Percentiles rank a stretch among this genome's conserved stretches.
These are phyloP conservation scores for Backusella tuberculispora DNA, from an alignment of 192 early-diverging fungal species.

Conservation along the genomic window DNA sequence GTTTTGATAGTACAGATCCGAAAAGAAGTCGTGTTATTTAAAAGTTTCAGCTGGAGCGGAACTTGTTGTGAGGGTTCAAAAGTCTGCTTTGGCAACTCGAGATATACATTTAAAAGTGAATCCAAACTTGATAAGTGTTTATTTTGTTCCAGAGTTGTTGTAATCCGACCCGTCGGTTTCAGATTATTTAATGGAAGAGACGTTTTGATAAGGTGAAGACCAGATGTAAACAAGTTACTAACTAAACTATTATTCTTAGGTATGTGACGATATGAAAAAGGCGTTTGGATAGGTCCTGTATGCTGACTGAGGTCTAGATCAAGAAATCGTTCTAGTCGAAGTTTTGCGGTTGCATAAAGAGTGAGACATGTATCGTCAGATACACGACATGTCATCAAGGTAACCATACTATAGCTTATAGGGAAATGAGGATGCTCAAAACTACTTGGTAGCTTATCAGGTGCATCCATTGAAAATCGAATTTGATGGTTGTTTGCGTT, in stretches of 20 bases:
- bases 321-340: slow-evolving; percentile 10
- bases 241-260: not conserved
- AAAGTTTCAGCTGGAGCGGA: not conserved
- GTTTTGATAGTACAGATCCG: not conserved
- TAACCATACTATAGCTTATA: not conserved
- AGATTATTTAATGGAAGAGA: not conserved
- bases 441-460: not conserved
- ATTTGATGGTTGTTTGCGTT: not conserved
- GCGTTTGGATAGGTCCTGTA: not conserved
- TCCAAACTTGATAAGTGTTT: not conserved
- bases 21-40: not conserved
- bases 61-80: not conserved
- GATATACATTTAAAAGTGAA: not conserved
- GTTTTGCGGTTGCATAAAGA: not conserved
- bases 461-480: slow-evolving; percentile 6
- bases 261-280: not conserved
- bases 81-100: slow-evolving; percentile 1
- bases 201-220: not conserved
- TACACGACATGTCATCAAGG: not conserved
- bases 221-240: not conserved
- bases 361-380: not conserved
- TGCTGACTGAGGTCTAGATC: not conserved
- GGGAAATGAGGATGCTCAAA: slow-evolving; percentile 15
- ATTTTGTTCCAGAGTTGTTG: not conserved
- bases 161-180: not conserved